Conservation (phyloP, 805 yeast genomes). For the Kurtzmaniella fragi region DNA sequence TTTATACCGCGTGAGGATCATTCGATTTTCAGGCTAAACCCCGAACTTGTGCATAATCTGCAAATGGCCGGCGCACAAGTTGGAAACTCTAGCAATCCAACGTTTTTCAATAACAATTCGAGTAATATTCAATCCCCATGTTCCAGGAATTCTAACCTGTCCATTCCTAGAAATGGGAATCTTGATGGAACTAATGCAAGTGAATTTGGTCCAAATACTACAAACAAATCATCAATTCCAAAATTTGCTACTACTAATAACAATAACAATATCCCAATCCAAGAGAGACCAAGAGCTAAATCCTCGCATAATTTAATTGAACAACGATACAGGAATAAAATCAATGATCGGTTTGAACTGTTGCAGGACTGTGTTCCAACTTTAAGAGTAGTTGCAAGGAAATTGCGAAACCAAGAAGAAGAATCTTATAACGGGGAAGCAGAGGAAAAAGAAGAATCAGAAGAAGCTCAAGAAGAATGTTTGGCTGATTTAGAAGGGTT, state of each 20-base stretch:
- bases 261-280: constrained; percentile 2
- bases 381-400: constrained; percentile 25
- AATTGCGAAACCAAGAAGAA: constrained; percentile 12
- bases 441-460: constrained; percentile 4
- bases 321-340: constrained; percentile 39
- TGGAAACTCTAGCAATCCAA: no score
- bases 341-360: constrained; percentile 36
- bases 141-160: no score
- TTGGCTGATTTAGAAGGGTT: constrained; percentile 58
- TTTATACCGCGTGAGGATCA: background rate
- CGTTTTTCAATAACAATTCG: no score
- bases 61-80: no score
- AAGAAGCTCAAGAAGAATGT: constrained; percentile 7
- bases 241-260: background rate
- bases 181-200: no score
- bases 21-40: no score
- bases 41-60: no score
- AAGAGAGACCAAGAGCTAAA: constrained; percentile 17
- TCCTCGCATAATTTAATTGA: constrained; percentile 39
- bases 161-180: no score
- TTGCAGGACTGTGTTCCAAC: constrained; percentile 37
- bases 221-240: background rate
- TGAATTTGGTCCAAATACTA: background rate
- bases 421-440: constrained; percentile 8
- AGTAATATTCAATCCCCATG: no score